Conservation (phyloP, 2,329 filamentous ascomycete genomes). For the Aspergillus sp. region DNA sequence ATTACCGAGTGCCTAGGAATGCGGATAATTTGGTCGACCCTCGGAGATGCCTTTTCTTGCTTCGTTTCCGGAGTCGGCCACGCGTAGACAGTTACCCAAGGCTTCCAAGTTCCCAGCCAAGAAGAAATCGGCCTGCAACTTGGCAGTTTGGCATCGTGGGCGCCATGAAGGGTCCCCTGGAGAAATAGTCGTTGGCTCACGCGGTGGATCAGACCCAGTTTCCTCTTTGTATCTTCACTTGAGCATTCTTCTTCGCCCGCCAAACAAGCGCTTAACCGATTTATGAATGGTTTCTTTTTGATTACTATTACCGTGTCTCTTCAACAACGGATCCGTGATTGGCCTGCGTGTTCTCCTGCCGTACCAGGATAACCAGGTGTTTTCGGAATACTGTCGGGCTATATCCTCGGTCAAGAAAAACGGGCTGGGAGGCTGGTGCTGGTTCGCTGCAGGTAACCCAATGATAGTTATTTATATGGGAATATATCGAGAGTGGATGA, state of each 20-base stretch:
- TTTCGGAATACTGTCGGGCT: background rate
- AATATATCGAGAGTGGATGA: background rate
- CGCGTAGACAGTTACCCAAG: background rate
- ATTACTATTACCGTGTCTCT: background rate
- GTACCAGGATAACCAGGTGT: background rate
- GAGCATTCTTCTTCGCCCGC: no score
- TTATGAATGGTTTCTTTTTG: background rate
- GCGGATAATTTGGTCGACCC: background rate
- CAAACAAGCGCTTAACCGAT: slow-evolving; percentile 1
- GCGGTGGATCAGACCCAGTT: slow-evolving; percentile 8
- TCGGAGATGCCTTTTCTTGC: background rate
- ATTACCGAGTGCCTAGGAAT: background rate
- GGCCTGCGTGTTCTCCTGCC: background rate
- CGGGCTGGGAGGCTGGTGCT: background rate
- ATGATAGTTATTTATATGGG: background rate
- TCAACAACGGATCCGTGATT: background rate
- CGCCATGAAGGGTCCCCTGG: slow-evolving; percentile 8
- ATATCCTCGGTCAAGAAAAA: background rate
- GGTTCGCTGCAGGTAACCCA: background rate
- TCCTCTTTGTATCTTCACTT: background rate
- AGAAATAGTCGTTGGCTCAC: slow-evolving; percentile 5
- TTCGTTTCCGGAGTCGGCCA: background rate
- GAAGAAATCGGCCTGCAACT: slow-evolving; percentile 3
- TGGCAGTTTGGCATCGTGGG: background rate
- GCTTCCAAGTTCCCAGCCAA: background rate